phyloP scores from a whole-genome alignment of 768 basidiomycete genomes.

The Ramaria sp. region DNA sequence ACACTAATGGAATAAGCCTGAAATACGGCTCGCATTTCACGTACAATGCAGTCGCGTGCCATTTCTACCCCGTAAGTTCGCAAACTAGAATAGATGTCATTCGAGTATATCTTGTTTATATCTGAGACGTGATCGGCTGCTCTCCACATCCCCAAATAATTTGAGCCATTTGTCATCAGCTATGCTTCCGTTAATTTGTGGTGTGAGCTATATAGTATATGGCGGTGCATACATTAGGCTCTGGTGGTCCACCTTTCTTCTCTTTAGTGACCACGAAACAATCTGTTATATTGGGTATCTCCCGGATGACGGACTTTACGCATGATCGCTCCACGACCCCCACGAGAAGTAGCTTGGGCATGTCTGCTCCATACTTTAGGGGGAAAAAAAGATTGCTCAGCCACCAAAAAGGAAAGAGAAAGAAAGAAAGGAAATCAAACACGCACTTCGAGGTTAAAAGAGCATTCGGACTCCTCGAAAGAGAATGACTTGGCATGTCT shows the following conservation, averaged over 20 bases:
- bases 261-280: constrained; percentile 66
- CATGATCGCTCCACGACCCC: constrained; percentile 88
- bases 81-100: constrained; percentile 88
- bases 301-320: constrained; percentile 72
- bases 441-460: constrained; percentile 75
- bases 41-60: constrained; percentile 82
- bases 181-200: constrained; percentile 20
- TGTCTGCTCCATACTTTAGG: constrained; percentile 77
- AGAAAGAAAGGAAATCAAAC: constrained; percentile 9
- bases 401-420: background rate
- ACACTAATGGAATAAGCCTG: constrained; percentile 94
- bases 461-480: constrained; percentile 56
- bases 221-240: constrained; percentile 11
- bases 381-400: constrained; percentile 25
- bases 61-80: constrained; percentile 96
- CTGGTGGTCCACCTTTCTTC: constrained; percentile 36
- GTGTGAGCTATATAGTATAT: too few relatives aligned
- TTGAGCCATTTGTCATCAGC: constrained; percentile 89
- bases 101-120: constrained; percentile 77
- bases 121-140: constrained; percentile 45
- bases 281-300: constrained; percentile 80
- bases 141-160: constrained; percentile 82
- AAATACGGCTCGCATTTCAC: constrained; percentile 88
- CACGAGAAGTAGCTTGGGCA: constrained; percentile 89
- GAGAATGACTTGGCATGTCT: constrained; percentile 61